Evolutionary conservation across 495 filamentous ascomycete genomes (phyloP), one percentile per base, ranked within the genome.

Genomic region (Penicillium bovifimosum): DNA sequence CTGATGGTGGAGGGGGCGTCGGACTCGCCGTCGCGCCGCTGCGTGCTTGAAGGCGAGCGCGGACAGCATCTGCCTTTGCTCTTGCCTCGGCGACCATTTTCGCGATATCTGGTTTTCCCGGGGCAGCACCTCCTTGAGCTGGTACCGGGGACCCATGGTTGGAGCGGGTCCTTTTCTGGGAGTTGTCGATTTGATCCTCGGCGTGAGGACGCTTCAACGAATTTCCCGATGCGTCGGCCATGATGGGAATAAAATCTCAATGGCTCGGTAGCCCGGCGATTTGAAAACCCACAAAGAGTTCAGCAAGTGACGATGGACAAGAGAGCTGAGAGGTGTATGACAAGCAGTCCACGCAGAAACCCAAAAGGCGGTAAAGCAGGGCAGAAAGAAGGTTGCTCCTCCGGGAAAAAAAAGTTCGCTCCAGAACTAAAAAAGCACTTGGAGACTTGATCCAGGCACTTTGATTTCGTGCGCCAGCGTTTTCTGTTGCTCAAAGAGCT

Each of bases 1-100:
- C 61, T 17, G 68, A 59, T 26, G 55, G 50, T 40, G 69, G 56
- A 14, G 68, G 59, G 17, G 57, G 49, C 39, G 59, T 53, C 33
- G 63, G 60, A 50, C 62, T 52, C 63, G 64, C 72, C 53, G 62
- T 52, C 62, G 64, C 71, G 44, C 67, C 57, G 36, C 63, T 68
- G 55, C 69, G 76, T 20, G 68, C 74, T 54, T 77, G 72, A 29
- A 82, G 71, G 49, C 76, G 74, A 41, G 80, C 80, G 56, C 79
- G 79, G 13, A 80, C 70, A 52, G 79, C 82, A 53, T 80, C 77
- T 54, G 82, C 82, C 62, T 78, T 80, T 10, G 80, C 80, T 56
- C 71, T 72, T 33, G 84, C 84, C 61, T 83, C 82, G 9, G 83
- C 82, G 38, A 86, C 72, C 66, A 83, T 77, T 63, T 78, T 80